A percentile compares a stretch with the other conserved stretches of the same genome.
These are phyloP conservation scores for Sugiyamaella xylanicola DNA, from an alignment of 1,139 yeast species.

Conservation along the genomic window DNA sequence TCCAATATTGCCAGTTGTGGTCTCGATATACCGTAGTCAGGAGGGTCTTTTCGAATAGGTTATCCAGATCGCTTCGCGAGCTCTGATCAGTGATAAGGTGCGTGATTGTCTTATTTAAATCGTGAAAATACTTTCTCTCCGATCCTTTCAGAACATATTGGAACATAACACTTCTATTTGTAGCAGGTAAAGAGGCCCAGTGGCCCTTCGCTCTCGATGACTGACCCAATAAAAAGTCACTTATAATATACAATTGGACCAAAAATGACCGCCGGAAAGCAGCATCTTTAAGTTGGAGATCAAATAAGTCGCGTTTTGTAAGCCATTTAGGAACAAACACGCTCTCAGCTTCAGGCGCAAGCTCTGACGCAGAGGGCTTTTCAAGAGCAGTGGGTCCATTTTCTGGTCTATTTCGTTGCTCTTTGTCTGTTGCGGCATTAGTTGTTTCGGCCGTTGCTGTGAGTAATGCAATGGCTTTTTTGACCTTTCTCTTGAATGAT, in stretches of 20 bases:
- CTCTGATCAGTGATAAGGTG: constrained; percentile 2
- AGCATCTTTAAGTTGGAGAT: constrained; percentile 42
- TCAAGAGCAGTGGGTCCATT: not conserved
- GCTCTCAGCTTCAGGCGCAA: constrained; percentile 9
- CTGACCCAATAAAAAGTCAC: constrained; percentile 38
- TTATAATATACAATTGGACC: constrained; percentile 39
- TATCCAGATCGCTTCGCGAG: constrained; percentile 23
- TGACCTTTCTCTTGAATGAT: constrained; percentile 28
- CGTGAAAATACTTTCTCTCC: constrained; percentile 31
- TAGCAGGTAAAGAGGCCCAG: constrained; percentile 26
- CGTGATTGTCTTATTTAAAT: constrained; percentile 25
- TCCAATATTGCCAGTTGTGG: constrained; percentile 43
- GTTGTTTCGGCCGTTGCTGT: constrained; percentile 9
- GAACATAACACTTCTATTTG: constrained; percentile 38
- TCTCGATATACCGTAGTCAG: constrained; percentile 36
- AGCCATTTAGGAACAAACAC: constrained; percentile 44
- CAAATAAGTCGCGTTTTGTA: constrained; percentile 41
- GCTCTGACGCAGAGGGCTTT: not conserved
- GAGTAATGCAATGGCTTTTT: constrained; percentile 25
- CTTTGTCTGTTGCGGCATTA: not conserved
- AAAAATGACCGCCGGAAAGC: constrained; percentile 41
- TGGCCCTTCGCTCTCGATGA: constrained; percentile 27
- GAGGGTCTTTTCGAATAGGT: constrained; percentile 30
- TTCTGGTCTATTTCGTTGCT: not conserved
- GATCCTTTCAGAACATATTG: constrained; percentile 29